These are phyloP conservation scores for Phialophora macrospora DNA, from an alignment of 2,329 filamentous ascomycete genomes.

Conservation along the genomic window DNA sequence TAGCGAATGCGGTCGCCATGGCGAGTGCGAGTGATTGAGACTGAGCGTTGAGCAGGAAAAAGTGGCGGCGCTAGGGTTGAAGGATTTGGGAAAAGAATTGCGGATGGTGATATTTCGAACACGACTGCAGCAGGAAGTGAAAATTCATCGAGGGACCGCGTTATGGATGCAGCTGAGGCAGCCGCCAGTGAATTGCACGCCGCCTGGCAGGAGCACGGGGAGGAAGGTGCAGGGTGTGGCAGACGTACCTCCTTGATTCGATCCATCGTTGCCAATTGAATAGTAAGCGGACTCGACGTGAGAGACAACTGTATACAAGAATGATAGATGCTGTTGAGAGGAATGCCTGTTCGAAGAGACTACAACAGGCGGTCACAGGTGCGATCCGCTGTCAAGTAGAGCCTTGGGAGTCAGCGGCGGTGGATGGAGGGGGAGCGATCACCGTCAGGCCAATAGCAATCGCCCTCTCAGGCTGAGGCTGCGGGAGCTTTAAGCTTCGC, in stretches of 20 bases:
- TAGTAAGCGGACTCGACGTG: not conserved
- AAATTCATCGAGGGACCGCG: constrained; percentile 8
- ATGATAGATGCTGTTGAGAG: constrained; percentile 6
- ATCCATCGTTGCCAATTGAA: constrained; percentile 64
- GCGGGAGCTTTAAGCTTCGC: constrained; percentile 15
- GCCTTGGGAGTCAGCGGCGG: constrained; percentile 25
- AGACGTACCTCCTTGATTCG: constrained; percentile 83
- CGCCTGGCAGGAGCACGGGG: constrained; percentile 41
- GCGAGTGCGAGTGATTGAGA: constrained; percentile 39
- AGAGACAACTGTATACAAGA: constrained; percentile 2
- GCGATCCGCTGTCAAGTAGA: constrained; percentile 1
- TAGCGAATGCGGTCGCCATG: constrained; percentile 41
- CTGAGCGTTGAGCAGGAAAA: constrained; percentile 21
- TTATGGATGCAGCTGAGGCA: constrained; percentile 20
- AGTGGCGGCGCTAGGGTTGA: not conserved
- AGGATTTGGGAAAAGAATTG: constrained; percentile 13
- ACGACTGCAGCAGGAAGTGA: constrained; percentile 17
- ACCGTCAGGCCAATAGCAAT: constrained; percentile 23
- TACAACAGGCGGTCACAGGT: constrained; percentile 32
- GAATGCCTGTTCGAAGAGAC: constrained; percentile 19
- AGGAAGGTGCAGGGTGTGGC: constrained; percentile 43
- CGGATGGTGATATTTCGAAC: constrained; percentile 16
- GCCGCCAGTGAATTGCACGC: constrained; percentile 23
- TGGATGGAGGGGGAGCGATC: constrained; percentile 20
- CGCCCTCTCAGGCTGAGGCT: constrained; percentile 20